Evolutionary conservation across 306 rosid species (phyloP).

Genomic region (Medicago ruthenica): DNA sequence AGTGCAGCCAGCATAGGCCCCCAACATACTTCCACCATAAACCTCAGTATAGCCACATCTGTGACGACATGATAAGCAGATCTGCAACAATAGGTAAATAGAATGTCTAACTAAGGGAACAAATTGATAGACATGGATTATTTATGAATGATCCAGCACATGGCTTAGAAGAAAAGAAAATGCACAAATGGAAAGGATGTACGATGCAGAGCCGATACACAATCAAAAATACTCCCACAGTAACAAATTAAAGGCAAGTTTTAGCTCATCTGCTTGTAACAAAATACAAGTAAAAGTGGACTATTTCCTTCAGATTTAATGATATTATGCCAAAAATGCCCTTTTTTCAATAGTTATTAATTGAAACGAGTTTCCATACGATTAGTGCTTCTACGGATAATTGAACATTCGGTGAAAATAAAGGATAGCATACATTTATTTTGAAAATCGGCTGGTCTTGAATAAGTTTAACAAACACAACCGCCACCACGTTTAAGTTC

Average conservation of each 20-base stretch:
- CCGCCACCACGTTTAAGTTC: neutral
- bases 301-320: neutral
- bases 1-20: slow-evolving; percentile 99
- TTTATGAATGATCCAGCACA: slow-evolving; percentile 30
- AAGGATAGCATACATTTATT: neutral
- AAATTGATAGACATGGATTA: slow-evolving; percentile 7
- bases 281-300: neutral
- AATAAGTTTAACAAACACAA: slow-evolving; percentile 1
- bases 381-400: neutral
- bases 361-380: neutral
- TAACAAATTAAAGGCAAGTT: neutral
- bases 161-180: slow-evolving; percentile 25
- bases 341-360: neutral
- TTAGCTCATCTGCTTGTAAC: neutral
- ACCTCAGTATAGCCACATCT: slow-evolving; percentile 93
- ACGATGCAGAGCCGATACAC: slow-evolving; percentile 26
- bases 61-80: slow-evolving; percentile 88
- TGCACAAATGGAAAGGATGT: slow-evolving; percentile 27
- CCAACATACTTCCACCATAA: slow-evolving; percentile 99
- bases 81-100: slow-evolving; percentile 60
- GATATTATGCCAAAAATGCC: neutral
- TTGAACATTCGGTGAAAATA: neutral
- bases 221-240: neutral
- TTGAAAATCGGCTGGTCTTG: neutral
- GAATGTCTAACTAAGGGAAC: slow-evolving; percentile 36